Conservation (phyloP, 768 basidiomycete species). For the Tylopilus vinaceipallidus region DNA sequence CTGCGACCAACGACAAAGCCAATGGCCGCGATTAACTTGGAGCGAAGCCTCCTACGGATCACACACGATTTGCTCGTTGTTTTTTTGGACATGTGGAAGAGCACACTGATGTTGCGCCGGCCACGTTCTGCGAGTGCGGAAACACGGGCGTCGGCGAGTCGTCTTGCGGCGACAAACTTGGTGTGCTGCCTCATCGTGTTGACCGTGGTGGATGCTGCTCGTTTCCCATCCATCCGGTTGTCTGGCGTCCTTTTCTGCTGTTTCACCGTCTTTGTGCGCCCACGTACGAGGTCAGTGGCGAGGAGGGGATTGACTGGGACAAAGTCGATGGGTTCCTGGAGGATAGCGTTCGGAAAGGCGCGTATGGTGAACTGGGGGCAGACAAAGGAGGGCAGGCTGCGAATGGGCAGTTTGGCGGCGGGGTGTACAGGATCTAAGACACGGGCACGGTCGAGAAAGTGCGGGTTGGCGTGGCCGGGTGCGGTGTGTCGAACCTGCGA, state of each 20-base stretch:
- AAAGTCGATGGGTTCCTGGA: conserved; percentile 10
- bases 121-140: conserved; percentile 8
- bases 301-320: conserved; percentile 22
- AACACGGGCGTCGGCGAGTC: conserved; percentile 4
- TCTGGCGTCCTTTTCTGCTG: not conserved
- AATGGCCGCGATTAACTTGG: conserved; percentile 20
- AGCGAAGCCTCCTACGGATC: conserved; percentile 19
- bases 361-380: conserved; percentile 14
- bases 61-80: conserved; percentile 23
- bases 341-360: conserved; percentile 23
- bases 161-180: not conserved
- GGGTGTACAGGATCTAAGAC: conserved; percentile 22
- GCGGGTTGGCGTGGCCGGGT: conserved; percentile 14
- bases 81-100: conserved; percentile 25
- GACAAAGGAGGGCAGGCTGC: conserved; percentile 4
- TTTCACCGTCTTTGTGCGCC: not conserved
- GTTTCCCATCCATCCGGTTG: too few relatives aligned
- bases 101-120: conserved; percentile 13
- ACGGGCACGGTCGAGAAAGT: not conserved
- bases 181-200: not conserved
- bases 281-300: conserved; percentile 13
- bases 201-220: too few relatives aligned
- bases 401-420: conserved; percentile 6
- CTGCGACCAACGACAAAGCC: conserved; percentile 17
- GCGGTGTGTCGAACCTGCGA: conserved; percentile 5